Conservation (phyloP, 1,284 basidiomycete species). For the Microbotryum intermedium region DNA sequence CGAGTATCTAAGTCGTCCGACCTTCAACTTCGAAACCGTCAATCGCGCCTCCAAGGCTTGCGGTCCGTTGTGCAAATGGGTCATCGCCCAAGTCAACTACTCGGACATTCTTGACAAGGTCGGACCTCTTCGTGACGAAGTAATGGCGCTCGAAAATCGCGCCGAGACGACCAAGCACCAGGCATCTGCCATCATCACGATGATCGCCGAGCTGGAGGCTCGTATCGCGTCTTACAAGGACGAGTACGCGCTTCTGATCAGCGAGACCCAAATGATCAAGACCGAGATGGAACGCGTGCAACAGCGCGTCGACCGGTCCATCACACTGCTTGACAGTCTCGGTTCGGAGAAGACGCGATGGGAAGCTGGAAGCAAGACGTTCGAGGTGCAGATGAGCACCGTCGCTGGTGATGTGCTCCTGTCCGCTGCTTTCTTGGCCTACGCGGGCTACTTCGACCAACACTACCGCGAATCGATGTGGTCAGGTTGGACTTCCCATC, state of each 20-base stretch:
- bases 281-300: slow-evolving; percentile 97
- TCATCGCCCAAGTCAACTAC: slow-evolving; percentile 90
- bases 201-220: slow-evolving; percentile 84
- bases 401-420: slow-evolving; percentile 95
- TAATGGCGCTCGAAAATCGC: slow-evolving; percentile 82
- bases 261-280: slow-evolving; percentile 95
- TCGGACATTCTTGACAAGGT: slow-evolving; percentile 98
- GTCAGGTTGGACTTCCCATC: slow-evolving; percentile 85
- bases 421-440: slow-evolving; percentile 93
- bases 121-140: slow-evolving; percentile 91
- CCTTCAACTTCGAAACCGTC: slow-evolving; percentile 92
- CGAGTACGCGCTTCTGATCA: slow-evolving; percentile 94
- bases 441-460: slow-evolving; percentile 98
- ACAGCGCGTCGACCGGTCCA: slow-evolving; percentile 91
- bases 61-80: slow-evolving; percentile 97
- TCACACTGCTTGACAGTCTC: slow-evolving; percentile 87
- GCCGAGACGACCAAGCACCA: slow-evolving; percentile 89
- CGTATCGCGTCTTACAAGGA: slow-evolving; percentile 94
- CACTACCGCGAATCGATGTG: slow-evolving; percentile 96
- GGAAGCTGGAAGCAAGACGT: slow-evolving; percentile 90
- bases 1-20: slow-evolving; percentile 83
- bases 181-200: slow-evolving; percentile 76
- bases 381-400: slow-evolving; percentile 97
- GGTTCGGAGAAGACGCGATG: slow-evolving; percentile 91
- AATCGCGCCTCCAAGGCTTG: slow-evolving; percentile 95